phyloP scores from a whole-genome alignment of 2,329 filamentous ascomycete species.

The Lachnellula subtilissima region DNA sequence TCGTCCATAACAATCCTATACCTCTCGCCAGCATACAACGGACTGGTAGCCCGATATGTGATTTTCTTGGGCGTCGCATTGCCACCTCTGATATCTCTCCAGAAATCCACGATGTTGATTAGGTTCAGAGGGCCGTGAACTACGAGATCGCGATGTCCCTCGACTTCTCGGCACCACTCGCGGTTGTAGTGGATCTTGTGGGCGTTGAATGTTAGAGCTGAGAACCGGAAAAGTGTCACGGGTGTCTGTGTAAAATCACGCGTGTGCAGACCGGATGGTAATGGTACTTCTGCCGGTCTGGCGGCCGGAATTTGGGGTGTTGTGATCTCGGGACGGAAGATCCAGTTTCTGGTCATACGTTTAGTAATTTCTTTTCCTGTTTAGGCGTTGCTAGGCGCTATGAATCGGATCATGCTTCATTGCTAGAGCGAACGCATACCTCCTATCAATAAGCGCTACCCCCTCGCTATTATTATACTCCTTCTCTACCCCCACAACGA shows the following conservation, averaged over 20 bases:
- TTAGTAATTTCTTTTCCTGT: background rate
- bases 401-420: background rate
- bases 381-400: background rate
- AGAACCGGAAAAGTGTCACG: slow-evolving; percentile 66
- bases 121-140: slow-evolving; percentile 79
- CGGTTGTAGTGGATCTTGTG: slow-evolving; percentile 85
- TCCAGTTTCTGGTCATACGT: slow-evolving; percentile 25
- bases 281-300: slow-evolving; percentile 8
- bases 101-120: slow-evolving; percentile 66
- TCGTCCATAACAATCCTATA: slow-evolving; percentile 41
- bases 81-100: slow-evolving; percentile 41
- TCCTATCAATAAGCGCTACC: slow-evolving; percentile 48
- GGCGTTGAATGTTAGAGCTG: slow-evolving; percentile 78
- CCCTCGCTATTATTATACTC: slow-evolving; percentile 48
- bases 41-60: slow-evolving; percentile 44
- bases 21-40: slow-evolving; percentile 44
- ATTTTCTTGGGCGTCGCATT: slow-evolving; percentile 38
- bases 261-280: slow-evolving; percentile 17
- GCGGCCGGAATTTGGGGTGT: slow-evolving; percentile 20
- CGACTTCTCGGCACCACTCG: slow-evolving; percentile 31
- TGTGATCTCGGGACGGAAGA: slow-evolving; percentile 28
- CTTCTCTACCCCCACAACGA: slow-evolving; percentile 61
- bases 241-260: slow-evolving; percentile 32
- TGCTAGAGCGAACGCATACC: slow-evolving; percentile 36
- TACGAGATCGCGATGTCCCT: slow-evolving; percentile 62